Evolutionary conservation across 495 filamentous ascomycete species (phyloP).

Genomic region (Penicillium silybi): DNA sequence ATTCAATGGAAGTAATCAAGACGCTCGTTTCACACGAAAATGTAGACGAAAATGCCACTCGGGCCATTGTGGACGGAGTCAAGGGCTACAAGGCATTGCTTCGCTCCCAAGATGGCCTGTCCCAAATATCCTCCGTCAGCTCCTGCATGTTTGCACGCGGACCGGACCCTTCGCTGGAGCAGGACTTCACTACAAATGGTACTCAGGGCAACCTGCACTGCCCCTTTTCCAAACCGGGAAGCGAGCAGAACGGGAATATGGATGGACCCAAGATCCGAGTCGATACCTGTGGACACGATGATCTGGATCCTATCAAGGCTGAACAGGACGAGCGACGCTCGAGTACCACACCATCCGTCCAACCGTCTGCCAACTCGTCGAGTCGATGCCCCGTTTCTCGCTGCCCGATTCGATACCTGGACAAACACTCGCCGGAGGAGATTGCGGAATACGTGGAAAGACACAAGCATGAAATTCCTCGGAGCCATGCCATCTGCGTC

Average conservation of each 20-base stretch:
- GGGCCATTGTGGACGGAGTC: slow-evolving; percentile 38
- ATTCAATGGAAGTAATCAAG: slow-evolving; percentile 44
- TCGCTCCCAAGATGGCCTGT: slow-evolving; percentile 23
- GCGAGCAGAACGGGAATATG: slow-evolving; percentile 22
- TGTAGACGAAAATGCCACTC: slow-evolving; percentile 39
- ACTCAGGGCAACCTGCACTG: slow-evolving; percentile 42
- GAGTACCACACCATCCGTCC: slow-evolving; percentile 41
- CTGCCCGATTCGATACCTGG: slow-evolving; percentile 85
- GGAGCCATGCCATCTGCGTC: slow-evolving; percentile 88
- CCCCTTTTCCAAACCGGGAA: slow-evolving; percentile 43
- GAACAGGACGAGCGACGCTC: slow-evolving; percentile 39
- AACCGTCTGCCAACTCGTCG: slow-evolving; percentile 35
- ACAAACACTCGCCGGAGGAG: slow-evolving; percentile 87
- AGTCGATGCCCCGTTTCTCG: slow-evolving; percentile 75
- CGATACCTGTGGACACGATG: slow-evolving; percentile 33
- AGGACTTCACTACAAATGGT: slow-evolving; percentile 46
- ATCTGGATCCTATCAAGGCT: slow-evolving; percentile 45
- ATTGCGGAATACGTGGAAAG: slow-evolving; percentile 84
- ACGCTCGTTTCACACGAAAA: slow-evolving; percentile 39
- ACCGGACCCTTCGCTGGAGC: slow-evolving; percentile 36
- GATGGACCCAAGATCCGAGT: slow-evolving; percentile 27
- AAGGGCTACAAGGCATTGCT: slow-evolving; percentile 39
- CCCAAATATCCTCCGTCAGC: slow-evolving; percentile 25
- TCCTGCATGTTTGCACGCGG: slow-evolving; percentile 39
- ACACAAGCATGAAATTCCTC: slow-evolving; percentile 87